Base-by-base conservation (phyloP, 768 basidiomycete species). In the Obba rivulosa region DNA sequence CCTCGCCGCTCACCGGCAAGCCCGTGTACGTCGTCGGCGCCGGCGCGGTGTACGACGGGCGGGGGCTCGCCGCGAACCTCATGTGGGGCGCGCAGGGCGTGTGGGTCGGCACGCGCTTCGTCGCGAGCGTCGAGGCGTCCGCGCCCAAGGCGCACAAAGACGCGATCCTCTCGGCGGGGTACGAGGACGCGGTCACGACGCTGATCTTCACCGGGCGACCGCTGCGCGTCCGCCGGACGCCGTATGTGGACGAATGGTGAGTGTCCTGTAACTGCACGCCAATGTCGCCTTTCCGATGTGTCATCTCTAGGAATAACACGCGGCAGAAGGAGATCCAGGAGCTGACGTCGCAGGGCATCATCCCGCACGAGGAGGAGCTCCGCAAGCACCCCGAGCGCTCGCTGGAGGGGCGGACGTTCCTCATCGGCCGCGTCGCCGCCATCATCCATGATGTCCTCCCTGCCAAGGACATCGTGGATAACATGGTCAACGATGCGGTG, bases 201-300 rank as follows among this genome's bases (percentile, higher is more conserved):
- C 60, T 92, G 40, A 94, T 95, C 60, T 92, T 80, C 70, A 89
- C 90, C 38, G 92, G 92, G 10, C 82, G 93, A 25, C 93, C 94
- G 17, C 70, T 96, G 56, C 81, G 93, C 34, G 92, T 95, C 34
- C 70, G 83, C 54, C 81, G 83, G 63, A 92, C 90, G 2, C 80
- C 87, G 16, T 96, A 92, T 63, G 78, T 95, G 51, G 81, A 82
- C 14, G 81, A 92, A 54, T 92, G 92, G 88, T 86, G 57, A 37
- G 74, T 68, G 20, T 45, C 25, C 24, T 10, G n/a, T n/a, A n/a
- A n/a, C n/a, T n/a, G 45, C 24, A 14, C 11, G 17, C 17, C 34
- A 21, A 5, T 17, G 45, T 17, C 23, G 23, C n/a, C 18, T 8
- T 5, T 34, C 31, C 44, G 11, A 13, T 35, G 31, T 10, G 28